Evolutionary conservation across 2,329 filamentous ascomycete genomes (phyloP), one percentile per base, ranked within the genome.

Genomic region (Corinectria fuckeliana): DNA sequence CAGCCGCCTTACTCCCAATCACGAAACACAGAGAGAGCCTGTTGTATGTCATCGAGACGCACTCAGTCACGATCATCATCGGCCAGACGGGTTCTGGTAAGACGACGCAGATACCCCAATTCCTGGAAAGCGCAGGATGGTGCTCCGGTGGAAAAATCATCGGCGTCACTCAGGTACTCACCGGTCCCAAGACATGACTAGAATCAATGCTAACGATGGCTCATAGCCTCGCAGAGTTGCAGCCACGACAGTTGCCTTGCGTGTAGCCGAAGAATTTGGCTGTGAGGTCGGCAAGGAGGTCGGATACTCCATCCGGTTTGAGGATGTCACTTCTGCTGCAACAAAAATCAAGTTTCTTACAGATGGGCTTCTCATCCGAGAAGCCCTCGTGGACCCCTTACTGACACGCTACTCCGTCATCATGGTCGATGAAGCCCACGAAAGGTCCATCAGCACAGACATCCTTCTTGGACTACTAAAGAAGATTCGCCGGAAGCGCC

Each of bases 351-450:
- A 99, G 74, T 98, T 98, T 72, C 79, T 98, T 63, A 99, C 94
- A 0, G 95, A 99, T 78, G 94, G 94, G 0, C 82, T 99, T 48
- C 83, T 99, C 28, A 87, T 99, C 52, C 84, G 94, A 69, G 95
- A 99, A 77, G 95, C 94, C 25, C 83, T 99, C 4, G 91, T 97
- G 3, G 95, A 99, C 75, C 95, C 95, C 11, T 78, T 98, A 3
- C 78, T 99, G 32, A 95, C 91, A 18, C 86, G 92, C 10, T 99
- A 99, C 74, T 96, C 93, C 0, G 90, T 97, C 42, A 92, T 99
- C 69, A 97, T 99, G 92, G 91, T 99, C 7, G 95, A 99, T 72
- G 94, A 98, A 77, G 95, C 94, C 6, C 95, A 99, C 73, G 94
- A 98, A 76, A 85, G 95, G 53, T 97, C 93, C 48, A 85, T 98